Conservation (phyloP, 139 green algal genomes). For the Spirogloea muscicola region DNA sequence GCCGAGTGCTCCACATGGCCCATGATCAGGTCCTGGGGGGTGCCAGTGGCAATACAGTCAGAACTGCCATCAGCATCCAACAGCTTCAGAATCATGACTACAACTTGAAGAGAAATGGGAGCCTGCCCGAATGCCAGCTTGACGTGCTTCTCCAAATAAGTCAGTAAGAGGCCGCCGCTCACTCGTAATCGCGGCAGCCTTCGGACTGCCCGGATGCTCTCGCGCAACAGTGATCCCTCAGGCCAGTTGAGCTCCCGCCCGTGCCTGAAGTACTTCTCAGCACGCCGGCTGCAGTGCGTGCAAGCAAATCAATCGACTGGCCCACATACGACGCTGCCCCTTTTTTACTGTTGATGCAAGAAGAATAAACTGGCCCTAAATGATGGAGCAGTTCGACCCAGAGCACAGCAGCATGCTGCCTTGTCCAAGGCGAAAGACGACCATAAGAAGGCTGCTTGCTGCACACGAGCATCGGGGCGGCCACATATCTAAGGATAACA, state of each 20-base stretch:
- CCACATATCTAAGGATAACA: neutral
- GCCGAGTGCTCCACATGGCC: constrained; percentile 32
- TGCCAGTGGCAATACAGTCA: too few relatives aligned
- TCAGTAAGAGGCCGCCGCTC: neutral
- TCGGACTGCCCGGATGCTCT: constrained; percentile 73
- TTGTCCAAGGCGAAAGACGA: neutral
- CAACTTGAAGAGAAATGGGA: neutral
- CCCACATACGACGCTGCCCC: too few relatives aligned
- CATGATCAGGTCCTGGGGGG: constrained; percentile 43
- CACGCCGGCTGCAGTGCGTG: constrained; percentile 22
- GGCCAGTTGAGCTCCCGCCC: constrained; percentile 69
- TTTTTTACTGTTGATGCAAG: too few relatives aligned
- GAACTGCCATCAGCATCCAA: neutral
- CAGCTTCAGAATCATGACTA: too few relatives aligned
- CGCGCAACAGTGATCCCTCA: constrained; percentile 59
- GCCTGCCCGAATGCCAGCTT: neutral
- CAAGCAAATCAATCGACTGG: too few relatives aligned
- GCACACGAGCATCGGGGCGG: neutral
- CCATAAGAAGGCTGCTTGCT: neutral
- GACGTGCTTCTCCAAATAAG: neutral
- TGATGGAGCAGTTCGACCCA: neutral
- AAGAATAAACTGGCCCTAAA: too few relatives aligned
- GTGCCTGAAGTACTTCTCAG: constrained; percentile 52
- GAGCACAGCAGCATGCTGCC: neutral
- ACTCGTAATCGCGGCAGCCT: constrained; percentile 40